phyloP scores from a whole-genome alignment of 371 early-diverging fungal genomes.

The Homolaphlyctis polyrhiza region DNA sequence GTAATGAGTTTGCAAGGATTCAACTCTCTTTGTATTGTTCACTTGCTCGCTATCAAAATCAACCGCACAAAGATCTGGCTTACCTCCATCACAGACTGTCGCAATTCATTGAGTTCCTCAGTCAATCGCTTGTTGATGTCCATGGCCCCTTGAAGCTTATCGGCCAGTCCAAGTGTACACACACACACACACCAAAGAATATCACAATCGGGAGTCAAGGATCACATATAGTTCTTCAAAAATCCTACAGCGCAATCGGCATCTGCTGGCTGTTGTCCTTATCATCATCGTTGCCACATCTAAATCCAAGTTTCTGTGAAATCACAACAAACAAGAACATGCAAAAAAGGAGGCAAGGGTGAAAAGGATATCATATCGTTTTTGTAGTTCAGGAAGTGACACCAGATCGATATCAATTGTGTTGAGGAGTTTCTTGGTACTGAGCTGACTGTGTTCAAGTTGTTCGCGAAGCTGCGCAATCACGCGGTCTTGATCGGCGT shows the following conservation, averaged over 20 bases:
- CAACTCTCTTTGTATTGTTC: too few relatives aligned
- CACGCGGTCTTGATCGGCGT: constrained; percentile 18
- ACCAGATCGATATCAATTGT: constrained; percentile 28
- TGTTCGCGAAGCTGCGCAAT: constrained; percentile 13
- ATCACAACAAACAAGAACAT: background rate
- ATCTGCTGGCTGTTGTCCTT: background rate
- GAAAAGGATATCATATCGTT: constrained; percentile 23
- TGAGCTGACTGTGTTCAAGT: constrained; percentile 12
- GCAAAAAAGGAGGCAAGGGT: background rate
- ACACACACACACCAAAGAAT: too few relatives aligned
- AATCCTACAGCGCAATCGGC: background rate
- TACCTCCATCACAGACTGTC: constrained; percentile 19
- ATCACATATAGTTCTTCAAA: background rate
- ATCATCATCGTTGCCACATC: background rate
- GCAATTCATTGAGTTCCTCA: constrained; percentile 11
- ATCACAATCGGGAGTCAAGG: too few relatives aligned
- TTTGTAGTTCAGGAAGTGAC: constrained; percentile 20
- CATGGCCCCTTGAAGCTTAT: constrained; percentile 18
- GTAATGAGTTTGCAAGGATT: background rate
- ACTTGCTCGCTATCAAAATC: too few relatives aligned
- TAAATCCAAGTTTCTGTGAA: background rate
- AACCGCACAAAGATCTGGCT: background rate
- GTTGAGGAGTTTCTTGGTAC: constrained; percentile 19
- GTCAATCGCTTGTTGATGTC: constrained; percentile 7
- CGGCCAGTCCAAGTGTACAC: background rate